Percentiles rank a stretch among this genome's conserved stretches.
Evolutionary conservation across 352 stramenopile species (phyloP).

Genomic region (Globisporangium okanoganense): DNA sequence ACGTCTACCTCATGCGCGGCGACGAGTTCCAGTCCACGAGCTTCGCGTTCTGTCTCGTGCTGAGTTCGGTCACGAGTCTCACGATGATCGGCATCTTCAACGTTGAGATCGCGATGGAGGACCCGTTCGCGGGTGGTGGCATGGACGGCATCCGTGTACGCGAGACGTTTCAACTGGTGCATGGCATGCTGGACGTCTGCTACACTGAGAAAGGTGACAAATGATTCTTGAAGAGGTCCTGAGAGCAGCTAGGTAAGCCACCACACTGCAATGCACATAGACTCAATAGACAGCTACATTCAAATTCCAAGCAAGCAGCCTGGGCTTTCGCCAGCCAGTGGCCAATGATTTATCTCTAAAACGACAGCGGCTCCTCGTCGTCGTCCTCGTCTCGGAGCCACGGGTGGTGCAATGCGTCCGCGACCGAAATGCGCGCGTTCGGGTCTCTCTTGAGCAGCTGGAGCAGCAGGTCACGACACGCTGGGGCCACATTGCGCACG

Average conservation of each 20-base stretch:
- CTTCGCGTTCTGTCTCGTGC: constrained; percentile 72
- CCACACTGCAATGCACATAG: background rate
- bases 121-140: constrained; percentile 66
- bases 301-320: background rate
- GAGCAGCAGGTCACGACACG: constrained; percentile 44
- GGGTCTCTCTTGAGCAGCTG: constrained; percentile 52
- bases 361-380: constrained; percentile 64
- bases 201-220: constrained; percentile 18
- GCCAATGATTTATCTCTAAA: constrained; percentile 28
- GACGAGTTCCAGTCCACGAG: constrained; percentile 49
- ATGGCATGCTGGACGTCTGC: constrained; percentile 52
- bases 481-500: constrained; percentile 19
- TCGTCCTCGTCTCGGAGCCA: constrained; percentile 45
- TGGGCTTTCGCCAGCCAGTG: background rate
- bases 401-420: constrained; percentile 46
- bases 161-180: constrained; percentile 50
- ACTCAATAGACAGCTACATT: background rate
- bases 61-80: constrained; percentile 77
- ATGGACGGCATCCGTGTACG: constrained; percentile 64
- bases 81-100: constrained; percentile 89
- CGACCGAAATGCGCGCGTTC: constrained; percentile 45
- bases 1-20: constrained; percentile 70
- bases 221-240: background rate
- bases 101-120: constrained; percentile 78
- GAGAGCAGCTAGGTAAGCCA: background rate